Evolutionary conservation across 2,329 filamentous ascomycete species (phyloP).

Genomic region (Arthrobotrys musiformis): DNA sequence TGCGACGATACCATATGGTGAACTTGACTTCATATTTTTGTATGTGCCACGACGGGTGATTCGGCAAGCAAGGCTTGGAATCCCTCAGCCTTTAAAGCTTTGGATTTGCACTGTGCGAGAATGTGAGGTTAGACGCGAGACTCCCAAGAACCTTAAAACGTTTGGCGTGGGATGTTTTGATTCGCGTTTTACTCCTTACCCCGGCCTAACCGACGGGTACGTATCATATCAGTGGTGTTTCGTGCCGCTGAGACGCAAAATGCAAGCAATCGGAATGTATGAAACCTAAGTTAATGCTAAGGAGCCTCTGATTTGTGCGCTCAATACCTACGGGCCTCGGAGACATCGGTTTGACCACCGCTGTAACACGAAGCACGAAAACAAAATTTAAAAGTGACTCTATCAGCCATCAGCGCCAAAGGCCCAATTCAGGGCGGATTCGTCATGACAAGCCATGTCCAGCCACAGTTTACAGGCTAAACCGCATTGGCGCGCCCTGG

Average conservation of each 20-base stretch:
- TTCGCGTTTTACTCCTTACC: constrained; percentile 9
- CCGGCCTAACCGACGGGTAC: background rate
- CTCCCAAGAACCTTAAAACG: background rate
- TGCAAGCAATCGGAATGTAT: background rate
- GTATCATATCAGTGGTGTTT: constrained; percentile 46
- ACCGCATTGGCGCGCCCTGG: background rate
- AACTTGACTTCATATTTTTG: background rate
- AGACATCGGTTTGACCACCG: background rate
- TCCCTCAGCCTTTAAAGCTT: background rate
- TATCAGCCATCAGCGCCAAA: constrained; percentile 9
- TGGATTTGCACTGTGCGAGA: background rate
- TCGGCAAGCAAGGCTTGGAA: background rate
- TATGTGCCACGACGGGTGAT: background rate
- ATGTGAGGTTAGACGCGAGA: background rate
- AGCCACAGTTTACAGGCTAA: constrained; percentile 14
- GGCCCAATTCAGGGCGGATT: background rate
- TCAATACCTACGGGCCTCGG: background rate
- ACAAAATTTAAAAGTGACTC: background rate
- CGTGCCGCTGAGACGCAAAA: constrained; percentile 17
- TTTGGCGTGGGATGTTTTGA: constrained; percentile 6
- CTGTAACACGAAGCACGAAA: background rate
- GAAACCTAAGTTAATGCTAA: constrained; percentile 13
- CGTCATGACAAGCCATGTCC: constrained; percentile 12
- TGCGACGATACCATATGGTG: too few relatives aligned
- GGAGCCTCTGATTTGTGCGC: background rate